Base-by-base conservation (phyloP, 768 basidiomycete genomes). In the Rhodotorula kratochvilovae region DNA sequence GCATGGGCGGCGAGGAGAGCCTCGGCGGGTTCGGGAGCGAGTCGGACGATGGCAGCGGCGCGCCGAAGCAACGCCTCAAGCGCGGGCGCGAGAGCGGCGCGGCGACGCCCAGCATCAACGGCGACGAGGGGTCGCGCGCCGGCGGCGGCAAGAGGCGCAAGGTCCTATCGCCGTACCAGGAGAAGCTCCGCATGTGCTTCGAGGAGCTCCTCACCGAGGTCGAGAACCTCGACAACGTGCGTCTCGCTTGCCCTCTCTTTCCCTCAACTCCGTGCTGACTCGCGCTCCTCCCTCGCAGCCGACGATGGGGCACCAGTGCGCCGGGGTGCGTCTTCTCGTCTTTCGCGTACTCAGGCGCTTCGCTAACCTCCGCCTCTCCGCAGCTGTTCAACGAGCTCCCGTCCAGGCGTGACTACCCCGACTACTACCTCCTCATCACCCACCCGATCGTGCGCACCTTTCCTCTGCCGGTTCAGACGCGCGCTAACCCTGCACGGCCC, bases 391-490 rank as follows among this genome's bases (percentile, higher is more conserved):
- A 87, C 67, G 90, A 91, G 71, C 84, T 90, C n/a, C 92, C 92
- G 10, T 88, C 89, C 78, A 75, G 77, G 59, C 87, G 83, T 80
- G 85, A 87, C 59, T 79, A 78, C 61, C 73, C 78, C 7, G 78
- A 79, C 78, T 99, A 97, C 79, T 96, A 94, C 80, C 85, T 88
- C 67, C 85, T 93, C 77, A 97, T 99, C 81, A 83, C 82, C 5
- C 85, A 87, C 58, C 95, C 95, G 6, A 97, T 99, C 77, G 73
- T 74, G 21, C 46, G 73, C n/a, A n/a, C n/a, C n/a, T n/a, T n/a
- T 58, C 29, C 4, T 13, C 23, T 21, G 19, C 39, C 15, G 36
- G 27, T 27, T 17, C 23, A 21, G 33, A n/a, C 19, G 4, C n/a
- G 42, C 25, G 8, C 21, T n/a, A 5, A 46, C 19, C 4, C 17